Evolutionary conservation across 441 rosid species (phyloP), one percentile per base, ranked within the genome.

Genomic region (Eruca vesicaria): DNA sequence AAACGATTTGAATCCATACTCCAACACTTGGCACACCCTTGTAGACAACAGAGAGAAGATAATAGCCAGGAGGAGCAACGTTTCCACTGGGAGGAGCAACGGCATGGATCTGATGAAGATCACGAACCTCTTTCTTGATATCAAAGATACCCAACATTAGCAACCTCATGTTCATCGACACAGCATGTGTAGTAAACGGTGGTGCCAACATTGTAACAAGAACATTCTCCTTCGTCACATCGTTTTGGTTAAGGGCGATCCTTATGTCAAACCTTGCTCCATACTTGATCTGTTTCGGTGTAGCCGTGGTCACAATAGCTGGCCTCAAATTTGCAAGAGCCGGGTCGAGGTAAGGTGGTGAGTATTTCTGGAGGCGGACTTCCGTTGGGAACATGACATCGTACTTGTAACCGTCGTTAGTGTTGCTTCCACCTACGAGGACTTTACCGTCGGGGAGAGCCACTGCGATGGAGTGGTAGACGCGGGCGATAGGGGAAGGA

Each of bases 1-100:
- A 73, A 0, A 53, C 66, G 7, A 84, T 12, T 2, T 72, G 72
- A 35, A 82, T 78, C 90, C 89, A 87, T 61, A 83, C 80, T 70
- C 82, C 89, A 14, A 77, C 67, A 48, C 89, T 85, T 0, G 90
- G 90, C 62, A 82, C 58, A 19, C 68, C 80, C 33, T 77, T 83
- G 76, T 87, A 85, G 28, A 85, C 85, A 18, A 79, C 84, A 29
- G 32, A 84, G 15, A 87, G 70, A 43, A 85, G 79, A 52, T 82
- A 87, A 61, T 82, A 85, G 7, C 90, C 90, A 16, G 81, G 15
- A n/a, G 90, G 90, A 0, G 90, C 89, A 18, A 84, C 70, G 29
- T 66, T 81, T 9, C 63, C 78, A 0, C 84, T 77, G 0, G 62
- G 53, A 9, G 90, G 90, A 10, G 73, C 66, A 33, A 68, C 66